Evolutionary conservation across 129 eudicot genomes (phyloP).

Genomic region (Artemisia tridentata): DNA sequence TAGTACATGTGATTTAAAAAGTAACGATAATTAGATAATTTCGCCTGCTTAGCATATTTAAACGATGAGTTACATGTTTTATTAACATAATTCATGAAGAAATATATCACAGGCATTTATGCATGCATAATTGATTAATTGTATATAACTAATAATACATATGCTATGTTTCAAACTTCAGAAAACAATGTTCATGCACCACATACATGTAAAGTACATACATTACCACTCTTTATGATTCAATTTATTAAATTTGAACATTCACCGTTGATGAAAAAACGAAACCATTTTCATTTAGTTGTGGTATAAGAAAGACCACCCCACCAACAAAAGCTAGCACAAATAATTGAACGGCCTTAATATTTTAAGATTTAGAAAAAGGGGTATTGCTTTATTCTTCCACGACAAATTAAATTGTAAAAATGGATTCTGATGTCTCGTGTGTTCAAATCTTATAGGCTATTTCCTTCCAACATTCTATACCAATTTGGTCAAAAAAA

Average conservation of each 20-base stretch:
- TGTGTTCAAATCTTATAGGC: background rate
- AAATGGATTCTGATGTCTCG: background rate
- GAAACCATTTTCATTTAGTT: background rate
- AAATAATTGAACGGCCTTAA: constrained; percentile 2
- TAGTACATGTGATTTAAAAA: no score
- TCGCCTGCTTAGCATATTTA: no score
- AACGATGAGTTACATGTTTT: no score
- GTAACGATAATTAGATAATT: no score
- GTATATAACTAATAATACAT: no score
- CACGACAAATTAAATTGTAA: background rate
- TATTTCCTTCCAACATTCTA: background rate
- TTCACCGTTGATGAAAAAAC: background rate
- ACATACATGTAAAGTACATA: no score
- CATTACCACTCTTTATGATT: no score
- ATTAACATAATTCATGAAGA: no score
- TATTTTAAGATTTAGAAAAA: background rate
- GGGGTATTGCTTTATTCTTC: constrained; percentile 7
- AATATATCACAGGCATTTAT: no score
- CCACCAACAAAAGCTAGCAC: background rate
- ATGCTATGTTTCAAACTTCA: no score
- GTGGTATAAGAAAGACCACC: background rate
- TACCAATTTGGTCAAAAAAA: background rate
- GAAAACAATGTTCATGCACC: no score
- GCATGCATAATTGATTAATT: no score
- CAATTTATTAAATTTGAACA: background rate